Evolutionary conservation across 306 rosid species (phyloP), one percentile per base, ranked within the genome.

Genomic region (Arachis stenosperma): DNA sequence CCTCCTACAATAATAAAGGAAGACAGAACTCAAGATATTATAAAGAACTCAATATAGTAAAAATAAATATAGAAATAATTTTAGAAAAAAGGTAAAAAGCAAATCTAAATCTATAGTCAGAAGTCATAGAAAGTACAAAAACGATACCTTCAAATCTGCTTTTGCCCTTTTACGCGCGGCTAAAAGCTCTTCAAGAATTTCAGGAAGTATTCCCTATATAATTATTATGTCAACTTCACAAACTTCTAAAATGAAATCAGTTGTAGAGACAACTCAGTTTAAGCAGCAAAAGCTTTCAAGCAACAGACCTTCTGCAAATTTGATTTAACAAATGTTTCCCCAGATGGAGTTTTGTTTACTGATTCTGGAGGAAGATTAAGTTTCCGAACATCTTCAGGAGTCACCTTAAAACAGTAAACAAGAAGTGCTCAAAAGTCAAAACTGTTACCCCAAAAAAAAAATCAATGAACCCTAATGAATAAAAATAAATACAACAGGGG

Each of bases 161-260:
- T 94, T 94, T 76, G 98, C 98, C 85, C 95, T 86, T 86, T 88
- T 91, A 68, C 96, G 97, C 64, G 97, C 98, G 60, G 94, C 29
- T 79, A 94, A 67, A 63, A 94, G 86, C 88, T 94, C 98, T 79
- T 94, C 98, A 59, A 94, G 97, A 67, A 94, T 94, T 88, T 94
- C 98, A 74, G 98, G 98, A 82, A 91, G 98, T 84, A 91, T 91
- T 68, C 98, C 98, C 98, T 93, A 81, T 61, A 81, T 84, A 54
- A 74, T 54, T 52, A 71, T 61, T 48, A 64, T 8, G 29, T 81
- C 60, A 75, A 53, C 42, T 51, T 39, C 55, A 40, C 42, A 58
- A 74, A 69, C 61, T 50, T 73, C 11, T 41, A 71, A 39, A 74
- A 79, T 10, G 61, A 60, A 61, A 63, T 55, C 39, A 43, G 55